Base-by-base conservation (phyloP, 176 grass and related monocot genomes). In the Carex myosuroides region DNA sequence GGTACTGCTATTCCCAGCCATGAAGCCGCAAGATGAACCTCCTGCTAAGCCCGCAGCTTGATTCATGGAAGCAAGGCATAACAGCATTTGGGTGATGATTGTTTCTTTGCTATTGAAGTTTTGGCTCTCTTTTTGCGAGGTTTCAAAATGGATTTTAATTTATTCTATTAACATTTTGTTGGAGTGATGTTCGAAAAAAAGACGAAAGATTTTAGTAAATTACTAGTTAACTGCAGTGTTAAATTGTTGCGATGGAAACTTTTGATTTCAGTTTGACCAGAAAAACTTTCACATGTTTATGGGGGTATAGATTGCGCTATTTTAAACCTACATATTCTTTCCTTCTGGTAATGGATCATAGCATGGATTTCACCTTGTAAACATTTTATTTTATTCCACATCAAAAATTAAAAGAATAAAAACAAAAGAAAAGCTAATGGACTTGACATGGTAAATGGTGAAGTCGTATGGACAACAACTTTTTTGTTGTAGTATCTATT, bases 21-120 rank as follows among this genome's bases (percentile, higher is more conserved):
- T 98, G 96, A 98, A 93, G 70, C 96, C 96, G 29, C 93, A 98
- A 88, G 93, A 98, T 46, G 92, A 98, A 78, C 56, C 81, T 67
- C 73, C 84, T 33, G 58, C 89, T 35, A 71, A 94, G 57, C 39
- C 21, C 2, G 26, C 24, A 55, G 52, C 73, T 78, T 78, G 73
- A 78, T 57, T 78, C 2, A 30, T 55, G 11, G 50, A 14, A 42
- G 30, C 22, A 57, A 54, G 22, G 13, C 73, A 26, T 16, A 26
- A 12, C 4, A 0, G 22, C 42, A 52, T 75, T 29, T 75, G 10
- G 21, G 14, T 53, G 44, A 29, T 13, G 10, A 75, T 75, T 75
- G 21, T 52, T 75, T 29, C 5, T 14, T 77, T 77, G 48, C 21
- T 22, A 53, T 54, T 77, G 50, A 55, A 32, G 73, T 56, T 76